These are phyloP conservation scores for Uronychia binucleata DNA, from an alignment of 73 alveolate species.

Conservation along the genomic window DNA sequence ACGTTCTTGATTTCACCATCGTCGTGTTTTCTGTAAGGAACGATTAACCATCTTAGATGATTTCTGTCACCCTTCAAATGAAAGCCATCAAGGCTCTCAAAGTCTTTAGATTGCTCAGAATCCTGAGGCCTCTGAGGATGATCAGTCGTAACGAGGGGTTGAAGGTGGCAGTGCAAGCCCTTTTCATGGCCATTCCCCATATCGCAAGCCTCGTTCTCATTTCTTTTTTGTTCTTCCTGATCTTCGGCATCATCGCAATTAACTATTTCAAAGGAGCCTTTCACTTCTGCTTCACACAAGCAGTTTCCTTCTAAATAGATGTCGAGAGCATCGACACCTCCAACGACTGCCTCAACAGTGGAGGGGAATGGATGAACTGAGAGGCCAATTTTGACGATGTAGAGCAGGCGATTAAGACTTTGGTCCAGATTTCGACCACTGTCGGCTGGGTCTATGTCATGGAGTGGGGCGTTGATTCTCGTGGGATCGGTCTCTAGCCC, in stretches of 20 bases:
- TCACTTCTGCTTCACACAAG: constrained; percentile 5
- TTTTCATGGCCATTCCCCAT: constrained; percentile 34
- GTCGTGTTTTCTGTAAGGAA: background rate
- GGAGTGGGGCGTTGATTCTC: constrained; percentile 21
- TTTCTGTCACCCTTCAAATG: background rate
- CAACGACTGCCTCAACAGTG: constrained; percentile 16
- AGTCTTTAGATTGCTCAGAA: background rate
- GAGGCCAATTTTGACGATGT: constrained; percentile 50
- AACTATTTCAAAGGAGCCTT: constrained; percentile 41
- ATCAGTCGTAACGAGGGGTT: constrained; percentile 17
- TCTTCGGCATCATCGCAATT: constrained; percentile 44
- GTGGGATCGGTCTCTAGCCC: constrained; percentile 36
- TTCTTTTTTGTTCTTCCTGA: constrained; percentile 38
- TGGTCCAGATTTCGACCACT: constrained; percentile 48
- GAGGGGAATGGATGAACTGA: constrained; percentile 63
- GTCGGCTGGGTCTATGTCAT: constrained; percentile 58
- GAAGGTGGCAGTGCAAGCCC: constrained; percentile 45
- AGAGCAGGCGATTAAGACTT: constrained; percentile 25
- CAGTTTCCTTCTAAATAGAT: background rate
- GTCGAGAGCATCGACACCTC: background rate
- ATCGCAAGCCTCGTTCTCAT: constrained; percentile 37
- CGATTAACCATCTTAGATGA: too few species aligned
- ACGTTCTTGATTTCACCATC: constrained; percentile 6
- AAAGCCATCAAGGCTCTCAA: constrained; percentile 11
- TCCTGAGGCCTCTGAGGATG: constrained; percentile 6